phyloP scores from a whole-genome alignment of 306 rosid genomes.

The Cucurbita argyrosperma region DNA sequence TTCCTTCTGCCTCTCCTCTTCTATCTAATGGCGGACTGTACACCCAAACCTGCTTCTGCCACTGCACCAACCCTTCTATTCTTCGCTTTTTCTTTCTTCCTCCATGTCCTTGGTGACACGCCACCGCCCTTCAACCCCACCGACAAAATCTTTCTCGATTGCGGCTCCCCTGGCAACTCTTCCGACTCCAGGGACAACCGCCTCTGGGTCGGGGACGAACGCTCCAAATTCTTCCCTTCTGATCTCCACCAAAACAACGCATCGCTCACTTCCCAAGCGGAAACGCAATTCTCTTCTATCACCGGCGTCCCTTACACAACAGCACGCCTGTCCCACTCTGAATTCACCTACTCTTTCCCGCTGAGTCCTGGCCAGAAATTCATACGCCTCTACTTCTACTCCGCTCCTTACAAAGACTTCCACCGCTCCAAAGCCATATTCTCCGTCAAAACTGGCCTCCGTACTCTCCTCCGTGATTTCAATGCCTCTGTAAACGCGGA shows the following conservation, averaged over 20 bases:
- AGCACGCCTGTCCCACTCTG: neutral
- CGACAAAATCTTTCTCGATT: neutral
- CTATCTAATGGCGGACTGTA: neutral
- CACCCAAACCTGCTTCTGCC: neutral
- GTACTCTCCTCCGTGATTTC: conserved; percentile 8
- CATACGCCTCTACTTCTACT: conserved; percentile 3
- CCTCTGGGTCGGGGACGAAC: conserved; percentile 6
- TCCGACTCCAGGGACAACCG: neutral
- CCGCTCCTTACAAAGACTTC: neutral
- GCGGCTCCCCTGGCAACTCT: conserved; percentile 1
- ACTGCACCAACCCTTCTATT: neutral
- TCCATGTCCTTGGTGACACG: neutral
- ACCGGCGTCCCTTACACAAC: neutral
- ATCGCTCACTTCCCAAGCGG: neutral
- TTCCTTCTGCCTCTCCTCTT: no score
- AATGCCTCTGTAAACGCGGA: conserved; percentile 5
- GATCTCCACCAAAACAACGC: neutral
- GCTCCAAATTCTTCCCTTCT: neutral
- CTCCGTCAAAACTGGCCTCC: neutral
- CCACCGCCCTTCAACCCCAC: neutral
- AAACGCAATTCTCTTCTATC: neutral
- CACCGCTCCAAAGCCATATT: conserved; percentile 1
- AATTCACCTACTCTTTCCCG: neutral
- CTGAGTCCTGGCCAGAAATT: conserved; percentile 7
- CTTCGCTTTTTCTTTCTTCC: neutral